Conservation (phyloP, 257 asterid species). For the Vinca minor region DNA sequence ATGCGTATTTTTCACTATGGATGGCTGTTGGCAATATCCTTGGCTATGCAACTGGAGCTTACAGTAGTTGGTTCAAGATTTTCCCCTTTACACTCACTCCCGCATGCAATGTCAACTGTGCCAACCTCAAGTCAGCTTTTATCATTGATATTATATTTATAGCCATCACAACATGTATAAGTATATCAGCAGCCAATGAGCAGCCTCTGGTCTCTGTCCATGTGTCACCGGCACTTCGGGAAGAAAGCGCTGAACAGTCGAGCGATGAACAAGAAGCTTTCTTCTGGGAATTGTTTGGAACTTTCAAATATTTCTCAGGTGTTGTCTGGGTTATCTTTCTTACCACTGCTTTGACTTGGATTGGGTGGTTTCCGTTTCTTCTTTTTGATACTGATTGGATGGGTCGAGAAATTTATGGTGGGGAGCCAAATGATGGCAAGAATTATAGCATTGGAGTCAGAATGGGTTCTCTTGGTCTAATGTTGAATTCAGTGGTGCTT, state of each 20-base stretch:
- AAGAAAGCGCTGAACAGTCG: slow-evolving; percentile 30
- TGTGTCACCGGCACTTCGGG: slow-evolving; percentile 26
- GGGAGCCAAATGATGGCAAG: slow-evolving; percentile 66
- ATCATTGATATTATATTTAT: slow-evolving; percentile 59
- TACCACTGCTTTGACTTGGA: slow-evolving; percentile 74
- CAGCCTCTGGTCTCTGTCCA: slow-evolving; percentile 33
- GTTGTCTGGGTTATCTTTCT: slow-evolving; percentile 66
- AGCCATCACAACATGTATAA: slow-evolving; percentile 47
- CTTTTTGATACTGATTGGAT: slow-evolving; percentile 90
- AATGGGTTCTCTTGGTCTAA: slow-evolving; percentile 71
- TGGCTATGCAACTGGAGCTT: slow-evolving; percentile 83
- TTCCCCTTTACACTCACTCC: slow-evolving; percentile 59
- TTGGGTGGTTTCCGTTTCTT: slow-evolving; percentile 83
- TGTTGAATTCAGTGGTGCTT: slow-evolving; percentile 81
- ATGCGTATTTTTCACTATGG: slow-evolving; percentile 68
- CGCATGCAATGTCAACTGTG: slow-evolving; percentile 69
- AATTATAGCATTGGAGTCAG: slow-evolving; percentile 64
- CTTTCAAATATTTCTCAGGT: slow-evolving; percentile 55
- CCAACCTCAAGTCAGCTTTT: slow-evolving; percentile 83
- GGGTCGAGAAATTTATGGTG: slow-evolving; percentile 90
- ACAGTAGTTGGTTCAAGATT: slow-evolving; percentile 66
- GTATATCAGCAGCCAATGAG: slow-evolving; percentile 62
- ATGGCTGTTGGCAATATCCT: slow-evolving; percentile 85
- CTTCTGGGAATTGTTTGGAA: slow-evolving; percentile 72
- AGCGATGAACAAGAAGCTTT: slow-evolving; percentile 63